Percentiles rank a stretch among this genome's conserved stretches.
Conservation (phyloP, 2,329 filamentous ascomycete species). For the Colletotrichum sp. region DNA sequence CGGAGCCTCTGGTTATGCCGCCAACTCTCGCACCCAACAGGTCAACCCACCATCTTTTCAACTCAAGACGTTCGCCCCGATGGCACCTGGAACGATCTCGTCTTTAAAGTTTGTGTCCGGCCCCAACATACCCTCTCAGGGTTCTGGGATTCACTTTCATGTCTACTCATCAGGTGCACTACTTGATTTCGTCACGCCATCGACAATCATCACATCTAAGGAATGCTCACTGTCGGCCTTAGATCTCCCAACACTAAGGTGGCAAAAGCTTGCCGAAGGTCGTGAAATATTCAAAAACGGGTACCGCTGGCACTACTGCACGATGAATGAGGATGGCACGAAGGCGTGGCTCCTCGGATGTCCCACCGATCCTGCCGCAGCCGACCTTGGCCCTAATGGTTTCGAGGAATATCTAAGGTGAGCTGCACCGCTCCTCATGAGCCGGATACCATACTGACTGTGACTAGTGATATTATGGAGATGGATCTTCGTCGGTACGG, state of each 20-base stretch:
- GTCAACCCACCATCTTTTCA: conserved; percentile 71
- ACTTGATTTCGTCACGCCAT: conserved; percentile 92
- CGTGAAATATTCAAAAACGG: conserved; percentile 89
- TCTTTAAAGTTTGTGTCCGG: conserved; percentile 90
- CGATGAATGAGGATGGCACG: conserved; percentile 91
- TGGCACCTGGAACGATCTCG: conserved; percentile 87
- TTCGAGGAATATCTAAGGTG: conserved; percentile 86
- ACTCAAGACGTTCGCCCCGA: conserved; percentile 77
- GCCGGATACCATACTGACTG: background rate
- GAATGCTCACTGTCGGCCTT: conserved; percentile 92
- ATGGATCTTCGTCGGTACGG: conserved; percentile 93
- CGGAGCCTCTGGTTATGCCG: conserved; percentile 68
- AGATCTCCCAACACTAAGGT: conserved; percentile 84
- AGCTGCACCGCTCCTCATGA: background rate
- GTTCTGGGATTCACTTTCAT: conserved; percentile 93
- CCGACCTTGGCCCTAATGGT: conserved; percentile 70
- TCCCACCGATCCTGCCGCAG: conserved; percentile 71
- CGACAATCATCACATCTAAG: conserved; percentile 81
- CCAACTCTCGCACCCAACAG: conserved; percentile 70
- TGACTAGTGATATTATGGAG: conserved; percentile 79
- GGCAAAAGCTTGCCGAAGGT: conserved; percentile 94
- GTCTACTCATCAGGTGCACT: conserved; percentile 92
- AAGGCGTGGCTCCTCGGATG: conserved; percentile 98
- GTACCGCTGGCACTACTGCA: conserved; percentile 99
- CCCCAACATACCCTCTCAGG: conserved; percentile 83